Evolutionary conservation across 306 rosid genomes (phyloP), one percentile per base, ranked within the genome.

Genomic region (Gastrolobium villosum): DNA sequence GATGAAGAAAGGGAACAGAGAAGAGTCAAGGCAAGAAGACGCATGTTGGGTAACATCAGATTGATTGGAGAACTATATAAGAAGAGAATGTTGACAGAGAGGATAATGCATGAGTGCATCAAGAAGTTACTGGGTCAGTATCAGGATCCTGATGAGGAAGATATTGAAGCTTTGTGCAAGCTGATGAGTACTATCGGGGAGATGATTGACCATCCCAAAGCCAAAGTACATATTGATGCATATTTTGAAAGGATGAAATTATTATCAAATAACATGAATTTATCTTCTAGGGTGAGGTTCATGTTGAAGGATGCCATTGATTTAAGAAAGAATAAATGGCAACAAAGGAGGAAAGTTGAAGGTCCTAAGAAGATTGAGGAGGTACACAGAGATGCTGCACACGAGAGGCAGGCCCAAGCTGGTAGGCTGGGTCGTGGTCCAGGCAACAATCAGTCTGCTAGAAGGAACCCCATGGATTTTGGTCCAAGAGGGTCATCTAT

Each of bases 351-450:
- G 82, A 96, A 96, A 83, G 92, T 96, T 60, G 98, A 96, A 69
- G 99, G 99, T 69, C 98, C 98, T 0, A 96, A 93, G 81, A 96
- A 93, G 94, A 96, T 96, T 55, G 99, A 96, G 62, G 98, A 96
- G 83, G 90, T 96, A 56, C 99, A 96, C 83, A 90, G 98, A 81
- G 99, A 96, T 87, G 99, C 99, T 61, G 93, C 94, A 2, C 97
- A 96, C 70, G 99, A 96, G 76, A 87, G 98, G 72, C 99, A 91
- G 44, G 90, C 93, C 56, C 98, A 93, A 79, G 26, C 86, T 68
- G 88, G 96, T 65, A 91, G 99, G 93, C 78, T 82, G 40, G 78
- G 86, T 57, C 99, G 98, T 76, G 97, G 94, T 70, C 87, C 87
- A 40, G 84, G 88, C 50, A 85, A 65, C 59, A 90, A 81, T 82